These are phyloP conservation scores for sunflower (Helianthus annuus) DNA, from an alignment of 129 eudicot species.

Conservation along the genomic window DNA sequence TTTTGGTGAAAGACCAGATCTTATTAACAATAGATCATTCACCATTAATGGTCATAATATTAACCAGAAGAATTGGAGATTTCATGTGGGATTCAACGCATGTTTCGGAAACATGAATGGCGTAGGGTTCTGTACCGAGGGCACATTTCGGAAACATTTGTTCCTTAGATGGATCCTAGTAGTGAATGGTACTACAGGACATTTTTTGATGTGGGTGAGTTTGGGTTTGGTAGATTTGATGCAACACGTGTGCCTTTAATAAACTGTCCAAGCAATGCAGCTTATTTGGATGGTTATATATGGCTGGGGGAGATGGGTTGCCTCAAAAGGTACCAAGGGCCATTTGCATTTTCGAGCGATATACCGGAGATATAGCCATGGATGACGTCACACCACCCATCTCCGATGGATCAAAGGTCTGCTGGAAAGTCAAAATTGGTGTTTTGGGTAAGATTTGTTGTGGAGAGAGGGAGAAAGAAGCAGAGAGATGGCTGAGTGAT, in stretches of 20 bases:
- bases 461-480: no score
- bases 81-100: slow-evolving; percentile 69
- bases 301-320: no score
- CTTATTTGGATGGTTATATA: no score
- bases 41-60: slow-evolving; percentile 39
- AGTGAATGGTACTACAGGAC: slow-evolving; percentile 79
- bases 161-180: slow-evolving; percentile 90
- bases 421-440: no score
- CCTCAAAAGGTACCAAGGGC: no score
- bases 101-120: slow-evolving; percentile 59
- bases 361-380: slow-evolving; percentile 42
- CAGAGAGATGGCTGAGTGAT: no score
- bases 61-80: slow-evolving; percentile 72
- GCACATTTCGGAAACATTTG: slow-evolving; percentile 86
- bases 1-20: slow-evolving; percentile 31
- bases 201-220: slow-evolving; percentile 77
- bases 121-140: slow-evolving; percentile 75
- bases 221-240: slow-evolving; percentile 81
- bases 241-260: background rate
- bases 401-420: background rate
- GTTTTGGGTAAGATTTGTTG: no score
- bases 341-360: no score
- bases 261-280: no score
- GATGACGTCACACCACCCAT: slow-evolving; percentile 94
- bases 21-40: slow-evolving; percentile 23